Evolutionary conservation across 768 basidiomycete genomes (phyloP).

Genomic region (Trametes sanguinea): DNA sequence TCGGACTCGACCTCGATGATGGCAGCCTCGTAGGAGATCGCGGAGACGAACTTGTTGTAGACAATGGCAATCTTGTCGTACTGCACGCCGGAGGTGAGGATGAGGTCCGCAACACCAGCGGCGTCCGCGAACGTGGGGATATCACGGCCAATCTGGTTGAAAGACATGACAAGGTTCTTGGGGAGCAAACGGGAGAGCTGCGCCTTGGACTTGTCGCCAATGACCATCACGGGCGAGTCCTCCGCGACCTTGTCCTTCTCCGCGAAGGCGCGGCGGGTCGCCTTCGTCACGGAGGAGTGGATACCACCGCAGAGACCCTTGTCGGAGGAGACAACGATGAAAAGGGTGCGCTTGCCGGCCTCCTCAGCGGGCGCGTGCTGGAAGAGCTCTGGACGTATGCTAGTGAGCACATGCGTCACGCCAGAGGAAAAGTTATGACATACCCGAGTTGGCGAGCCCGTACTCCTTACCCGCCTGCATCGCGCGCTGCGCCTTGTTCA

Average conservation of each 20-base stretch:
- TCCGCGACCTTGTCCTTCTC: conserved; percentile 54
- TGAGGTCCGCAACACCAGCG: conserved; percentile 89
- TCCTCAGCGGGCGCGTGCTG: conserved; percentile 70
- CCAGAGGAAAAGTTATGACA: conserved; percentile 2
- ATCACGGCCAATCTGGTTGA: conserved; percentile 98
- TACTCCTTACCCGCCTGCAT: conserved; percentile 92
- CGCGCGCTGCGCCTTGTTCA: conserved; percentile 92
- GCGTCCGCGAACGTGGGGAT: conserved; percentile 98
- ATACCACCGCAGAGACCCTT: conserved; percentile 99
- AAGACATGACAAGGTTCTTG: conserved; percentile 75
- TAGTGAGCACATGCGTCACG: background rate
- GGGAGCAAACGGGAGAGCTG: conserved; percentile 74
- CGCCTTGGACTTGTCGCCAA: conserved; percentile 97
- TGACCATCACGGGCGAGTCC: conserved; percentile 75
- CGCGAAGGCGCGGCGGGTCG: conserved; percentile 71
- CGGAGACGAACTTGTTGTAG: conserved; percentile 86
- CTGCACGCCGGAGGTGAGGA: conserved; percentile 80
- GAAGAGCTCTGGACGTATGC: conserved; percentile 71
- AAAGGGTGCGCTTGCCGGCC: conserved; percentile 76
- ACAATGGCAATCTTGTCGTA: conserved; percentile 84
- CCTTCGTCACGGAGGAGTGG: conserved; percentile 94
- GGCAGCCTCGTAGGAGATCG: conserved; percentile 85
- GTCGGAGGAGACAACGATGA: conserved; percentile 95
- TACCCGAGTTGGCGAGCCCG: conserved; percentile 89
- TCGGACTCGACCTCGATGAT: conserved; percentile 79